These are phyloP conservation scores for Hyphopichia homilentoma DNA, from an alignment of 805 yeast genomes.

Conservation along the genomic window DNA sequence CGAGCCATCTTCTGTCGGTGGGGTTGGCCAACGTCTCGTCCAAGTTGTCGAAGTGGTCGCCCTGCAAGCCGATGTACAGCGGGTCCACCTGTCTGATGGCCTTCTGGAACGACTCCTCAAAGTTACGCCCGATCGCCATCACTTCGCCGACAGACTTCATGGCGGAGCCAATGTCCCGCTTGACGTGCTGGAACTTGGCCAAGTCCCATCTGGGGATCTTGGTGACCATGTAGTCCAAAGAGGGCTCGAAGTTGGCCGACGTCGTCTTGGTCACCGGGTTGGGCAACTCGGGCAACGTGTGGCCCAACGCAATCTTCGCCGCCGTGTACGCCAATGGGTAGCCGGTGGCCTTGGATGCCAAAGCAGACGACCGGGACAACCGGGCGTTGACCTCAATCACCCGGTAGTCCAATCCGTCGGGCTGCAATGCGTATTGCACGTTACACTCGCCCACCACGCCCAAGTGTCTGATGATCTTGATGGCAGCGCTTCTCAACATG, in stretches of 20 bases:
- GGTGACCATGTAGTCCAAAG: slow-evolving; percentile 92
- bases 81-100: slow-evolving; percentile 97
- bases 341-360: slow-evolving; percentile 98
- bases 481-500: slow-evolving; percentile 96
- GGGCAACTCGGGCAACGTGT: slow-evolving; percentile 91
- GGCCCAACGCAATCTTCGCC: slow-evolving; percentile 93
- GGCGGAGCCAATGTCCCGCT: slow-evolving; percentile 88
- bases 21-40: slow-evolving; percentile 80
- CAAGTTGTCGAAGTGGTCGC: slow-evolving; percentile 70
- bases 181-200: slow-evolving; percentile 91
- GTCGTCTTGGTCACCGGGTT: slow-evolving; percentile 96
- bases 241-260: slow-evolving; percentile 95
- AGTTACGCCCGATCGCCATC: slow-evolving; percentile 97
- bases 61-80: slow-evolving; percentile 86
- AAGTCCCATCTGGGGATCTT: slow-evolving; percentile 99
- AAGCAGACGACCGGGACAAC: slow-evolving; percentile 93
- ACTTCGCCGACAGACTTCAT: slow-evolving; percentile 99
- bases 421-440: slow-evolving; percentile 94
- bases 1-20: slow-evolving; percentile 95
- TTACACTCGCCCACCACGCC: slow-evolving; percentile 99
- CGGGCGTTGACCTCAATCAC: slow-evolving; percentile 98
- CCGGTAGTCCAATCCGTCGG: slow-evolving; percentile 92
- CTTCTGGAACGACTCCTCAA: slow-evolving; percentile 96
- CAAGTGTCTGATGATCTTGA: slow-evolving; percentile 93
- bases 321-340: slow-evolving; percentile 98